Conservation (phyloP, 306 rosid genomes). For the Acmispon strigosus region DNA sequence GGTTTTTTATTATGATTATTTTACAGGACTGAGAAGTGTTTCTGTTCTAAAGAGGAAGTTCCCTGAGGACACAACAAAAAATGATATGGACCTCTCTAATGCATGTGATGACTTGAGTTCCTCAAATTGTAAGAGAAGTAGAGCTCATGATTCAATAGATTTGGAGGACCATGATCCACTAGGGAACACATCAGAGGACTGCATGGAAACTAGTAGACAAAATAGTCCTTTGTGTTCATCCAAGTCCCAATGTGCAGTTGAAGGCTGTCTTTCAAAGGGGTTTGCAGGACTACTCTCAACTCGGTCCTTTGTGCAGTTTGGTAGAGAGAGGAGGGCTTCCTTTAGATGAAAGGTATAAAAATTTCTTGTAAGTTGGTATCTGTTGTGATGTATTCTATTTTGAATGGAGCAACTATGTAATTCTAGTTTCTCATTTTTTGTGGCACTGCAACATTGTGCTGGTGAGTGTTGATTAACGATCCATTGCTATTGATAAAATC, state of each 20-base stretch:
- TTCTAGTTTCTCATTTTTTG: neutral
- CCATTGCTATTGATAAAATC: constrained; percentile 11
- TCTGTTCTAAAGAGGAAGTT: constrained; percentile 79
- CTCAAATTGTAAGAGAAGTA: constrained; percentile 45
- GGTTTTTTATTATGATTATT: constrained; percentile 1
- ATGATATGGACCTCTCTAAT: constrained; percentile 34
- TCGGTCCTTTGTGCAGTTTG: constrained; percentile 42
- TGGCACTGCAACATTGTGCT: neutral
- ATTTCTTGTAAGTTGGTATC: constrained; percentile 4
- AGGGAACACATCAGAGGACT: constrained; percentile 36
- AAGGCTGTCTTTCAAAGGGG: constrained; percentile 80
- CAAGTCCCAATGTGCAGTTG: constrained; percentile 78
- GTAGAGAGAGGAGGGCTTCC: constrained; percentile 53
- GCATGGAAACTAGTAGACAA: constrained; percentile 45
- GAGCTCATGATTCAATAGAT: constrained; percentile 25
- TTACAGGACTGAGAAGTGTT: constrained; percentile 46
- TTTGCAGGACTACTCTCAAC: constrained; percentile 77
- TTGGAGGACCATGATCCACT: constrained; percentile 22
- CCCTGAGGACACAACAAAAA: constrained; percentile 32
- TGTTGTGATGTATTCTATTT: constrained; percentile 3
- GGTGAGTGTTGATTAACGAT: neutral
- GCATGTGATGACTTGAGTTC: constrained; percentile 24
- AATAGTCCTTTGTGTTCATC: constrained; percentile 53
- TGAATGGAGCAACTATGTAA: neutral
- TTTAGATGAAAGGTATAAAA: constrained; percentile 26